Evolutionary conservation across 352 stramenopile genomes (phyloP).

Genomic region (Phytophthora pisi): DNA sequence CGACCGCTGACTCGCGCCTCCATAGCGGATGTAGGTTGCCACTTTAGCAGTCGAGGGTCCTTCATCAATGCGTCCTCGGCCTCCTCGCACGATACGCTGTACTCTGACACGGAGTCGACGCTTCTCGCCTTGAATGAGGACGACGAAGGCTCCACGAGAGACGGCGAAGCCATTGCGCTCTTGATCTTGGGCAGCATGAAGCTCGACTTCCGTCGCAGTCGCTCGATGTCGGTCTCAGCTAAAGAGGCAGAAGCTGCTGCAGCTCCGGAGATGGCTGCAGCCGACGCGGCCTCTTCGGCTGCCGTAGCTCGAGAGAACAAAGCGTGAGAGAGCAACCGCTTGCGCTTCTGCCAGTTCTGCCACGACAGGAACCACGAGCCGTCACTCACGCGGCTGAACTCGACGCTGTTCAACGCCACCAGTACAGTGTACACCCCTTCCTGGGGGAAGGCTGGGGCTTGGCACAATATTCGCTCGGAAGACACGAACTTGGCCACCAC

Average conservation of each 20-base stretch:
- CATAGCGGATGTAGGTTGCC: constrained; percentile 50
- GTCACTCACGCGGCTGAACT: constrained; percentile 63
- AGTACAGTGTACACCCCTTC: constrained; percentile 75
- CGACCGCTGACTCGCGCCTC: constrained; percentile 42
- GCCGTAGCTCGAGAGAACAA: constrained; percentile 37
- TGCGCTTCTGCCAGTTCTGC: constrained; percentile 85
- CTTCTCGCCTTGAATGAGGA: constrained; percentile 2
- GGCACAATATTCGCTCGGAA: constrained; percentile 45
- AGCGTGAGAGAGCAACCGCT: constrained; percentile 48
- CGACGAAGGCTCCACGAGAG: constrained; percentile 8
- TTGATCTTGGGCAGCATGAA: constrained; percentile 56
- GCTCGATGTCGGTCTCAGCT: constrained; percentile 31
- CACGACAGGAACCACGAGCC: constrained; percentile 77
- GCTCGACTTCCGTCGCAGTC: constrained; percentile 41
- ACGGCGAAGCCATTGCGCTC: constrained; percentile 16
- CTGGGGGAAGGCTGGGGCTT: constrained; percentile 54
- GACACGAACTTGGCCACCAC: constrained; percentile 56
- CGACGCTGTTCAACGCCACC: constrained; percentile 67
- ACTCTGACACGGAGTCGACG: constrained; percentile 20
- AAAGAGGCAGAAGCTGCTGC: constrained; percentile 28
- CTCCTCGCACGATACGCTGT: constrained; percentile 24
- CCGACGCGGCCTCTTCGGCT: constrained; percentile 18
- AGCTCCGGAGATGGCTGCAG: constrained; percentile 24
- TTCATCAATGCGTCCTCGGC: constrained; percentile 35
- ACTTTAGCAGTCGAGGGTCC: constrained; percentile 54